Percentiles rank a stretch among this genome's conserved stretches.
These are phyloP conservation scores for Guadua angustifolia DNA, from an alignment of 176 grass and related monocot species.

Conservation along the genomic window DNA sequence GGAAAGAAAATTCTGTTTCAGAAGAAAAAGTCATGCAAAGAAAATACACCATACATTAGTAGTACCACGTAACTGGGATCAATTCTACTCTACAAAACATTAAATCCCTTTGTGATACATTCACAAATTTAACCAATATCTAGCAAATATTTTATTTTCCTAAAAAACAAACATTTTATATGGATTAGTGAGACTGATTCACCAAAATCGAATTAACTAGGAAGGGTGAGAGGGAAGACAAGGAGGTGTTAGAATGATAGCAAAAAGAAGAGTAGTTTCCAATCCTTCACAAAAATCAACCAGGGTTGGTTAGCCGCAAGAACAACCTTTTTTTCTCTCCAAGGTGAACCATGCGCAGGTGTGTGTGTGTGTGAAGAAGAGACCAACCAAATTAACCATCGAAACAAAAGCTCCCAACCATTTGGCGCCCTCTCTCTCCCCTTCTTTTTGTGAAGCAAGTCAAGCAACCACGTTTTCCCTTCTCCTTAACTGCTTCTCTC, in stretches of 20 bases:
- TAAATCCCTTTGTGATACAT: not conserved
- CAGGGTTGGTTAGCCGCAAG: not conserved
- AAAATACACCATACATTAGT: not conserved
- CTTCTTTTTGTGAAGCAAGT: constrained; percentile 56
- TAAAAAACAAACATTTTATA: not conserved
- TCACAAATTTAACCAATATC: not conserved
- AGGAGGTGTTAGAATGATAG: not conserved
- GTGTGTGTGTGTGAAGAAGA: not conserved
- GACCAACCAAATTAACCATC: not conserved
- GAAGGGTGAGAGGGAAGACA: not conserved
- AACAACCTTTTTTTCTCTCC: not conserved
- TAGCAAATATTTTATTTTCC: not conserved
- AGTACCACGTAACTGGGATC: too few species aligned
- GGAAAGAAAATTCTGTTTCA: not conserved
- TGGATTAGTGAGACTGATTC: not conserved
- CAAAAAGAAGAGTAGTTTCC: not conserved
- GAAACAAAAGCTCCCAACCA: not conserved
- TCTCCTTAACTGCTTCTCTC: constrained; percentile 55
- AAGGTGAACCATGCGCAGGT: not conserved
- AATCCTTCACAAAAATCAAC: not conserved
- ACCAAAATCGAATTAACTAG: not conserved
- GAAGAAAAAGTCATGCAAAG: not conserved
- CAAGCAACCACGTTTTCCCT: constrained; percentile 63
- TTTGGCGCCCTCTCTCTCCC: constrained; percentile 43
- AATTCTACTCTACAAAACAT: not conserved